phyloP scores from a whole-genome alignment of 176 grass and related monocot genomes.

The Avena atlantica region DNA sequence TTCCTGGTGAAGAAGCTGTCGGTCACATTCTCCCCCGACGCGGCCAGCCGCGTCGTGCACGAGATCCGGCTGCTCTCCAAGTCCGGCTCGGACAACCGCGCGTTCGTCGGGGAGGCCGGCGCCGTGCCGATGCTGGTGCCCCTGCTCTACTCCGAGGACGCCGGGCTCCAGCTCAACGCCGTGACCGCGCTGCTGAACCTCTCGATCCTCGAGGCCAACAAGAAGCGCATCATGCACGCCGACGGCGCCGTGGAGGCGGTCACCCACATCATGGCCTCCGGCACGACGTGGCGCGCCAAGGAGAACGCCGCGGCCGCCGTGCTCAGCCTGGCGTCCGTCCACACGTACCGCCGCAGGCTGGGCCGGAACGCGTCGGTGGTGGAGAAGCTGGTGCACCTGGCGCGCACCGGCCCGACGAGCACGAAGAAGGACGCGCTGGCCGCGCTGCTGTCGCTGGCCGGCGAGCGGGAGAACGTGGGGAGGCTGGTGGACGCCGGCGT shows the following conservation, averaged over 20 bases:
- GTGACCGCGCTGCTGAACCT: slow-evolving; percentile 93
- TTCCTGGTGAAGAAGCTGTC: slow-evolving; percentile 82
- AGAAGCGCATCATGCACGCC: slow-evolving; percentile 93
- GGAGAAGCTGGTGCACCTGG: slow-evolving; percentile 55
- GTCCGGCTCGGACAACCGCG: slow-evolving; percentile 71
- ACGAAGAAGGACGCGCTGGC: slow-evolving; percentile 84
- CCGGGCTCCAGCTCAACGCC: slow-evolving; percentile 80
- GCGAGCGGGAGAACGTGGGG: slow-evolving; percentile 82
- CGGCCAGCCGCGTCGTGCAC: slow-evolving; percentile 81
- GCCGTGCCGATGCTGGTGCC: slow-evolving; percentile 82
- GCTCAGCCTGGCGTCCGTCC: slow-evolving; percentile 74
- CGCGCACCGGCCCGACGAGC: slow-evolving; percentile 54
- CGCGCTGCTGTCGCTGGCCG: slow-evolving; percentile 73
- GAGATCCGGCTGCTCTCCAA: slow-evolving; percentile 87
- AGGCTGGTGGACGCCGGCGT: slow-evolving; percentile 74
- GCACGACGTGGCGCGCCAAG: slow-evolving; percentile 79
- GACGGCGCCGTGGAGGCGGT: slow-evolving; percentile 75
- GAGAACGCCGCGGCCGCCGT: slow-evolving; percentile 82
- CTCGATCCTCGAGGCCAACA: slow-evolving; percentile 90
- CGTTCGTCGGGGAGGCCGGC: slow-evolving; percentile 83
- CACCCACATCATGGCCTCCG: slow-evolving; percentile 58
- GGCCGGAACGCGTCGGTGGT: slow-evolving; percentile 63
- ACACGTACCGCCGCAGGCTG: slow-evolving; percentile 74
- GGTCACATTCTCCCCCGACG: slow-evolving; percentile 53
- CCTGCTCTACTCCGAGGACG: slow-evolving; percentile 70